Base-by-base conservation (phyloP, 306 rosid species). In the Mimosa pudica region DNA sequence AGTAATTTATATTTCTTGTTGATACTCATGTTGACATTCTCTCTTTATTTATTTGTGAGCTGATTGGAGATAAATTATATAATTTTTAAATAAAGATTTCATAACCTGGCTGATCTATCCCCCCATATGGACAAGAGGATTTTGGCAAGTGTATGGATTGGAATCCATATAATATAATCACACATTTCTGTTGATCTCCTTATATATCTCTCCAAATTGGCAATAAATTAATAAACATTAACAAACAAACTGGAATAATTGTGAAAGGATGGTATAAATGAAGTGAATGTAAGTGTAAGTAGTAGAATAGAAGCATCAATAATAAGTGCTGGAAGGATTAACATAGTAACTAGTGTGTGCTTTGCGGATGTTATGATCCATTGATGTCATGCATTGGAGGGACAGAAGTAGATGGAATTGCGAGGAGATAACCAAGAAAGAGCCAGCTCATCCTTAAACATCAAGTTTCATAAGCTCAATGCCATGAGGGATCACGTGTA, bases 401-500 rank as follows among this genome's bases (percentile, higher is more conserved):
- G 48, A 67, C 18, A 17, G 49, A 18, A 36, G 42, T 13, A n/a
- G 7, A 51, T 24, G 20, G 35, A 64, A n/a, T 52, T 52, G 17
- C 20, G 60, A 57, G 20, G 60, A 6, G 4, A 54, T 54, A 6
- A 54, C 8, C 24, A 54, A 10, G 62, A 57, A 20, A 55, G 61
- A n/a, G 38, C 6, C 58, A 54, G 78, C 30, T 77, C 9, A 80
- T 30, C 69, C 90, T 83, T 86, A 38, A 77, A 76, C 35, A 47
- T 70, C 38, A 81, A 84, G 86, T 38, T 38, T 38, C 42, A 38
- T 38, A 38, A 38, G 42, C 42, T 38, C 42, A 67, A 64, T n/a
- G 78, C 72, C 60, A 46, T 89, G 77, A 83, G 91, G 16, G 91
- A 89, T 87, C 93, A 82, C 84, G 85, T 87, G 89, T n/a, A 38